These are phyloP conservation scores for Letharia columbiana DNA, from an alignment of 495 filamentous ascomycete species.

Conservation along the genomic window DNA sequence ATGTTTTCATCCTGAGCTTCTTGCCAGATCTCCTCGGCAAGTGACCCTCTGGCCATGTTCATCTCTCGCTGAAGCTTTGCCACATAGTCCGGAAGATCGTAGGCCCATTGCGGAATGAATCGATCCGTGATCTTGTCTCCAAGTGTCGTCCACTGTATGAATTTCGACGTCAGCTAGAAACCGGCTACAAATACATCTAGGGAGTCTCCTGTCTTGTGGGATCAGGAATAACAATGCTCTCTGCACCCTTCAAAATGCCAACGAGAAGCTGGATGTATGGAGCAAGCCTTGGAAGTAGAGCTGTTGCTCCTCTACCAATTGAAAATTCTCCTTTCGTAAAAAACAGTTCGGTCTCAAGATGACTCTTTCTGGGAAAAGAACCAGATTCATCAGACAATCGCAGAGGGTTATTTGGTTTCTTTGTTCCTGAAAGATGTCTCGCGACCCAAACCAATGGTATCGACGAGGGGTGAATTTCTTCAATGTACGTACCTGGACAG, in stretches of 20 bases:
- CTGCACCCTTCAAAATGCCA: neutral
- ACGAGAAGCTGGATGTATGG: neutral
- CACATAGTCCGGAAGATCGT: conserved; percentile 63
- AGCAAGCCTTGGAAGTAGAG: neutral
- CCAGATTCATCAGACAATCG: neutral
- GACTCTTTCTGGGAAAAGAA: neutral
- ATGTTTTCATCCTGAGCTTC: conserved; percentile 75
- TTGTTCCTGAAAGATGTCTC: neutral
- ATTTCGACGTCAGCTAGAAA: neutral
- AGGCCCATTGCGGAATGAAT: conserved; percentile 76
- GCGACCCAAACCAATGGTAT: neutral
- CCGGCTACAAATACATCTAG: neutral
- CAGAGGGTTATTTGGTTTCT: neutral
- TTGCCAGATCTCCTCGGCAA: conserved; percentile 87
- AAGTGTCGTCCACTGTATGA: conserved; percentile 46
- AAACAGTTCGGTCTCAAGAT: neutral
- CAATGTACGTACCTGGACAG: conserved; percentile 28
- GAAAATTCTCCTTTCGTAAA: neutral
- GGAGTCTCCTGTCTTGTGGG: neutral
- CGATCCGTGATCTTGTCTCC: conserved; percentile 57
- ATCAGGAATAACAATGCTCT: neutral
- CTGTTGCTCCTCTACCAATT: neutral
- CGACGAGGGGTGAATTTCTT: neutral
- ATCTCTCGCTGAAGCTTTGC: conserved; percentile 83
- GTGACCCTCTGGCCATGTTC: conserved; percentile 71